Evolutionary conservation across 805 yeast species (phyloP), one percentile per base, ranked within the genome.

Genomic region (Kuraishia floccosa): DNA sequence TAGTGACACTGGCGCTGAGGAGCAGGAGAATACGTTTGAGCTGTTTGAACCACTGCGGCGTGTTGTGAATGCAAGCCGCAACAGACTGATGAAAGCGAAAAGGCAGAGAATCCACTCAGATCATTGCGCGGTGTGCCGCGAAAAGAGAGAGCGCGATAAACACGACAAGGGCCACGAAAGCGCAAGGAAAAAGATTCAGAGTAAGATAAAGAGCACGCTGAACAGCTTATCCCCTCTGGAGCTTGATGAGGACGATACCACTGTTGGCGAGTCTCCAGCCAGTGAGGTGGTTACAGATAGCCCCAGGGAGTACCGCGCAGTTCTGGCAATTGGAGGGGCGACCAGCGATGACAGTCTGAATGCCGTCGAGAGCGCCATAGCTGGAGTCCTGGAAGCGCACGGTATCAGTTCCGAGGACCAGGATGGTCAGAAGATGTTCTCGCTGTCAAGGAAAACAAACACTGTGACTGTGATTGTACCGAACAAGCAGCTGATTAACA

Each of bases 241-340:
- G 7, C 7, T 7, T 19, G 22, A 19, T 10, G 7, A 7, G 22
- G 22, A 19, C 22, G 22, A 19, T 10, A 19, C 22, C 9, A 7
- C 10, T 10, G 10, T 10, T 7, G 9, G 7, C 9, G 10, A 10
- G 9, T 19, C 22, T 19, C 22, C 22, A 7, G n/a, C n/a, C n/a
- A n/a, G n/a, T 15, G 39, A 49, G 17, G 49, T 45, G n/a, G 38
- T 42, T 3, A 22, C 46, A 1, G 37, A 36, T 12, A 36, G 27
- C 12, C 34, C 43, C 6, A 30, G 36, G 17, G 56, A 55, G 27
- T 66, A 51, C 36, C 47, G 71, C 29, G 83, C 79, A 0, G 64
- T 69, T 1, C 65, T 70, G 33, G 55, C 75, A 6, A 57, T 79
- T 30, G 64, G 65, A 8, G 85, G 83, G 3, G 76, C 79, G 85